Evolutionary conservation across 169 alveolate species (phyloP).

Genomic region (Neospora caninum): DNA sequence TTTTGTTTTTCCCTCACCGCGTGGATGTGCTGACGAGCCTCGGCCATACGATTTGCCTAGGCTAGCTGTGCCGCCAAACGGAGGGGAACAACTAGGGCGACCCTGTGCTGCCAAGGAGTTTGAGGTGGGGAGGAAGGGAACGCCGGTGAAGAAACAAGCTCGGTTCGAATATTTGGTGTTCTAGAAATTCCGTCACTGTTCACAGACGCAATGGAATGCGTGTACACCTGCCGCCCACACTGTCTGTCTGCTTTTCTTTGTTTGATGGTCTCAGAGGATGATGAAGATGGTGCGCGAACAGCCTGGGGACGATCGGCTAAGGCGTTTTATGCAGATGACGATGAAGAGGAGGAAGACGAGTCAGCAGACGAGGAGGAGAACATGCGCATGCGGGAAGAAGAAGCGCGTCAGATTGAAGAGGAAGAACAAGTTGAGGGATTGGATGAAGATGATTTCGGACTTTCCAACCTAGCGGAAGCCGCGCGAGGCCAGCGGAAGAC

Average conservation of each 20-base stretch:
- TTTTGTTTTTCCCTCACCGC: too few species aligned
- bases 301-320: constrained; percentile 76
- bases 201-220: too few species aligned
- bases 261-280: not conserved
- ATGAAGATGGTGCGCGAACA: constrained; percentile 59
- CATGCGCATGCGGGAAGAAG: constrained; percentile 17
- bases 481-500: constrained; percentile 35
- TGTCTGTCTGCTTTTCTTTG: not conserved
- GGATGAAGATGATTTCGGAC: constrained; percentile 51
- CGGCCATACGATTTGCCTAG: too few species aligned
- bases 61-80: too few species aligned
- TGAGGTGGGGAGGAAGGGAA: too few species aligned
- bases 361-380: not conserved
- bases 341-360: constrained; percentile 41
- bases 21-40: too few species aligned
- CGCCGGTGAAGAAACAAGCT: too few species aligned
- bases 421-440: constrained; percentile 61
- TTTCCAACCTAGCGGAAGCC: constrained; percentile 34
- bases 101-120: too few species aligned
- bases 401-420: constrained; percentile 57
- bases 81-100: too few species aligned
- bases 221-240: too few species aligned
- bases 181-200: too few species aligned
- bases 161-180: too few species aligned
- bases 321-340: constrained; percentile 72